Evolutionary conservation across 148 eudicot species (phyloP).

Genomic region (Cornus suecica): DNA sequence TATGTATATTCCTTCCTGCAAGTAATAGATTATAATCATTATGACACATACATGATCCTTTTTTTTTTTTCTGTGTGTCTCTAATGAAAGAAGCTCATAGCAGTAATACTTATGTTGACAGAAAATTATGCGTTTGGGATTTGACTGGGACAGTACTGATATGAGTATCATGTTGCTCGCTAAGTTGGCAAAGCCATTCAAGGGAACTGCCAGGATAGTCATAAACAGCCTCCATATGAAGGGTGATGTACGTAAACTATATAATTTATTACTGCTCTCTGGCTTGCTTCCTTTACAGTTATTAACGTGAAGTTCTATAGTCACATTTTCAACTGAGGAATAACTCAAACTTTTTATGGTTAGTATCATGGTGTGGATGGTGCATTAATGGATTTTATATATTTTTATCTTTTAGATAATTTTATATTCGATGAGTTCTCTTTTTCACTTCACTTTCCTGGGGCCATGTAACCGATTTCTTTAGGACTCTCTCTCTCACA

Average conservation of each 20-base stretch:
- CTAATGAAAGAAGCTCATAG: slow-evolving; percentile 10
- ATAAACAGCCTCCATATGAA: slow-evolving; percentile 79
- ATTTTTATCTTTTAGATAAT: not conserved
- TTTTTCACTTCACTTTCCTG: too few relatives aligned
- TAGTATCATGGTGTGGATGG: not conserved
- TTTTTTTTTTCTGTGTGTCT: not conserved
- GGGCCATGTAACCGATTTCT: too few relatives aligned
- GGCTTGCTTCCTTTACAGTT: not conserved
- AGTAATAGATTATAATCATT: not conserved
- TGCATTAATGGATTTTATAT: not conserved
- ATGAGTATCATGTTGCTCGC: slow-evolving; percentile 82
- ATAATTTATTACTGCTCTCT: not conserved
- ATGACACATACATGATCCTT: not conserved
- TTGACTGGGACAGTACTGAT: slow-evolving; percentile 89
- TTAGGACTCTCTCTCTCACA: too few relatives aligned
- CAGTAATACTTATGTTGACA: slow-evolving; percentile 32
- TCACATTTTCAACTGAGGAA: not conserved
- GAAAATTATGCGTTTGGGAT: slow-evolving; percentile 66
- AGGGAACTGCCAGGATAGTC: slow-evolving; percentile 91
- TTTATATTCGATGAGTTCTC: not conserved
- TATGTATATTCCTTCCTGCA: not conserved
- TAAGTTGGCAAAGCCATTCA: slow-evolving; percentile 82
- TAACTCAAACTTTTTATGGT: not conserved
- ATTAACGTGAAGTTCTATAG: not conserved
- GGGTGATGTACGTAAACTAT: slow-evolving; percentile 82